These are phyloP conservation scores for Pestalotiopsis sp. DNA, from an alignment of 2,329 filamentous ascomycete species.

Conservation along the genomic window DNA sequence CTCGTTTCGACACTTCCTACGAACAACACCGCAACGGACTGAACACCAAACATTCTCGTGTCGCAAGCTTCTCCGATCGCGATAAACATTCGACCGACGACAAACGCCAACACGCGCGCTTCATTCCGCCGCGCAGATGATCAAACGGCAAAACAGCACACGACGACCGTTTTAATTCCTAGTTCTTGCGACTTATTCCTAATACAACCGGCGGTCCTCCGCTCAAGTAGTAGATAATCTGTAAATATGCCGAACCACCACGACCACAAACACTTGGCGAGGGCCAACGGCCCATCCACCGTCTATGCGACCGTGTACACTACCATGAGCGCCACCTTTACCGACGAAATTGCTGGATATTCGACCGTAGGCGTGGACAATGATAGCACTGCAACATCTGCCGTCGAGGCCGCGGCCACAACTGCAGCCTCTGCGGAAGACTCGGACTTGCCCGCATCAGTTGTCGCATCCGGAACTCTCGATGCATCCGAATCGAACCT, in stretches of 20 bases:
- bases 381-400: slow-evolving; percentile 2
- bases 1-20: slow-evolving; percentile 3
- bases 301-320: slow-evolving; percentile 42
- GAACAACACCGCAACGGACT: not conserved
- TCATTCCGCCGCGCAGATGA: slow-evolving; percentile 23
- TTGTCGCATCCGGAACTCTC: slow-evolving; percentile 26
- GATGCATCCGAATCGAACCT: slow-evolving; percentile 27
- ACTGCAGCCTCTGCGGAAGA: slow-evolving; percentile 7
- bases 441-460: slow-evolving; percentile 22
- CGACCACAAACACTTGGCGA: slow-evolving; percentile 25
- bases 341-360: slow-evolving; percentile 44
- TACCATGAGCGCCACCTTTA: slow-evolving; percentile 43
- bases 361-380: slow-evolving; percentile 29
- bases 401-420: slow-evolving; percentile 9
- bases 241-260: slow-evolving; percentile 23
- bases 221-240: slow-evolving; percentile 13
- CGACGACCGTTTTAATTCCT: not conserved
- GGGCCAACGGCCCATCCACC: slow-evolving; percentile 24
- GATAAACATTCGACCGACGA: slow-evolving; percentile 6
- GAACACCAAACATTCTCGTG: not conserved
- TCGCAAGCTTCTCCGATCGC: not conserved
- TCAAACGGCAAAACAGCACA: not conserved
- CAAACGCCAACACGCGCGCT: slow-evolving; percentile 25
- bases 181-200: slow-evolving; percentile 3
- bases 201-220: slow-evolving; percentile 15